A percentile compares a stretch with the other conserved stretches of the same genome.
These are phyloP conservation scores for Fusarium sp. DNA, from an alignment of 2,329 filamentous ascomycete species.

Conservation along the genomic window DNA sequence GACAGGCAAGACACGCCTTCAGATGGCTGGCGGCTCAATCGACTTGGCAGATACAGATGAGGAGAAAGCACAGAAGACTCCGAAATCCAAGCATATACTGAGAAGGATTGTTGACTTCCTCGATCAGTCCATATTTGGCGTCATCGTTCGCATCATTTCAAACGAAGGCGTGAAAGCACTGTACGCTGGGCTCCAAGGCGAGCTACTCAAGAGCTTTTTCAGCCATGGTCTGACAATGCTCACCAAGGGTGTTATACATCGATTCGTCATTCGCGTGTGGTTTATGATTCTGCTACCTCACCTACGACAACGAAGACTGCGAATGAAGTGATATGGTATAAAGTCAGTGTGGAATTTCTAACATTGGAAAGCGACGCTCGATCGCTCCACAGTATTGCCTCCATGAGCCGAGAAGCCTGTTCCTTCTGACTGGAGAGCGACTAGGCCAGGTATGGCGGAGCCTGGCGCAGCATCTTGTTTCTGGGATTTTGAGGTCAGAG, in stretches of 20 bases:
- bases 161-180: conserved; percentile 78
- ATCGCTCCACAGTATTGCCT: conserved; percentile 83
- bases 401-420: conserved; percentile 95
- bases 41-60: conserved; percentile 16
- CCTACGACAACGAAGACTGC: conserved; percentile 45
- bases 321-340: conserved; percentile 31
- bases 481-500: conserved; percentile 71
- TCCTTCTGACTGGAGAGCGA: conserved; percentile 87
- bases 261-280: conserved; percentile 79
- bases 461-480: conserved; percentile 64
- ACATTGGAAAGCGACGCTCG: conserved; percentile 87
- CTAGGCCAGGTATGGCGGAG: conserved; percentile 77
- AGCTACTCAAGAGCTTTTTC: conserved; percentile 87
- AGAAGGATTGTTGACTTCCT: conserved; percentile 44
- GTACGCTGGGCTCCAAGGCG: conserved; percentile 82
- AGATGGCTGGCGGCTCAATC: conserved; percentile 66
- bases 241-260: conserved; percentile 84
- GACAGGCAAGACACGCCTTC: conserved; percentile 84
- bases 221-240: conserved; percentile 90
- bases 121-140: conserved; percentile 72
- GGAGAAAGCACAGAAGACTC: conserved; percentile 15
- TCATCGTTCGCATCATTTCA: conserved; percentile 70
- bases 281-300: conserved; percentile 63
- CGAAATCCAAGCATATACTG: conserved; percentile 18
- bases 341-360: conserved; percentile 56